Percentiles rank a stretch among this genome's conserved stretches.
These are phyloP conservation scores for Spatholobus suberectus DNA, from an alignment of 306 rosid genomes.

Conservation along the genomic window DNA sequence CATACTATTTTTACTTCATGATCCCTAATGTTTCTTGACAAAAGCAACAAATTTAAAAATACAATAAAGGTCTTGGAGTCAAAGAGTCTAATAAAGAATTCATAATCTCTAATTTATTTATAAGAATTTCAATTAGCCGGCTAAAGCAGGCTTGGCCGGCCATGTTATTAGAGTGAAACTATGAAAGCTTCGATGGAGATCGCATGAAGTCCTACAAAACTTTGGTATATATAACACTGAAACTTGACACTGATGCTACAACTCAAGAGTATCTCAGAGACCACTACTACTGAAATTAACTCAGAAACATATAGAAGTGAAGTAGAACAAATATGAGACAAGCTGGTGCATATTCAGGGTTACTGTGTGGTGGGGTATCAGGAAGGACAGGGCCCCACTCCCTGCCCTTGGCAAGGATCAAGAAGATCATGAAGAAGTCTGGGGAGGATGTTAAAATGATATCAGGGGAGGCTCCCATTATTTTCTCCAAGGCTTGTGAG, in stretches of 20 bases:
- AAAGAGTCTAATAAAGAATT: neutral
- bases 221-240: conserved; percentile 37
- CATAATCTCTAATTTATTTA: neutral
- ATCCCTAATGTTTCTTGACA: neutral
- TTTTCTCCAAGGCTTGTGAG: conserved; percentile 84
- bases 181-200: conserved; percentile 21
- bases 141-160: conserved; percentile 53
- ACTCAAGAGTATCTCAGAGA: conserved; percentile 6
- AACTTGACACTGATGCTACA: neutral
- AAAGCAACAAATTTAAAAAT: neutral
- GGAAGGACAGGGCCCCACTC: conserved; percentile 66
- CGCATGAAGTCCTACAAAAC: no score
- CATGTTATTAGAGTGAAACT: neutral
- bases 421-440: conserved; percentile 79
- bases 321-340: conserved; percentile 58
- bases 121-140: conserved; percentile 29
- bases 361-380: conserved; percentile 50
- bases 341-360: conserved; percentile 74
- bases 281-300: neutral
- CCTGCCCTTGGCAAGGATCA: conserved; percentile 79
- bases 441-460: conserved; percentile 78
- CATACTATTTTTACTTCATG: neutral
- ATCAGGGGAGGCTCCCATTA: conserved; percentile 74
- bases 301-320: neutral
- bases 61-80: neutral